These are phyloP conservation scores for Beauveria medogensis DNA, from an alignment of 2,329 filamentous ascomycete genomes.

Conservation along the genomic window DNA sequence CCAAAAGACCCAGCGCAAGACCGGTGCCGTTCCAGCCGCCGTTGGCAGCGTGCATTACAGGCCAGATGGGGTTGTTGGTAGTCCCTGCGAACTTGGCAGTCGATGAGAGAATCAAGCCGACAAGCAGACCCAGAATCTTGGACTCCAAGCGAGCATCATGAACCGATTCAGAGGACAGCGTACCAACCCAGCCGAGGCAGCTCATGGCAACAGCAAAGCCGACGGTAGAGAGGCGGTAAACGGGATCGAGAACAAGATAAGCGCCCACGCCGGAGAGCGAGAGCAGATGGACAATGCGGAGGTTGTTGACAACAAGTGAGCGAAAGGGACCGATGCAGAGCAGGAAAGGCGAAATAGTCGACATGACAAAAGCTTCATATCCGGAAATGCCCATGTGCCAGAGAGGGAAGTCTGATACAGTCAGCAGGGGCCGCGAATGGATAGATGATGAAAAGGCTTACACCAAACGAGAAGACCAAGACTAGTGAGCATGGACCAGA, in stretches of 20 bases:
- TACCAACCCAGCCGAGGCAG: conserved; percentile 77
- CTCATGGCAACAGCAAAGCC: conserved; percentile 73
- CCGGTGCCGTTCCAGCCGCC: conserved; percentile 89
- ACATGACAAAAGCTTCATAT: conserved; percentile 85
- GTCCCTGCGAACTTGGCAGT: conserved; percentile 87
- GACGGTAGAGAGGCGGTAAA: conserved; percentile 69
- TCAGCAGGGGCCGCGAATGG: neutral
- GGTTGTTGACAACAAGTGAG: conserved; percentile 57
- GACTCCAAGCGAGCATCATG: conserved; percentile 72
- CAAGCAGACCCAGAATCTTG: conserved; percentile 69
- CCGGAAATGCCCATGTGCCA: conserved; percentile 99
- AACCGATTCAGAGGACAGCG: conserved; percentile 67
- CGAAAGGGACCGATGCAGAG: conserved; percentile 65
- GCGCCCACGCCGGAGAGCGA: conserved; percentile 73
- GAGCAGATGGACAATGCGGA: conserved; percentile 64
- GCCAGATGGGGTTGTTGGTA: conserved; percentile 97
- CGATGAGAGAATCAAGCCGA: conserved; percentile 78
- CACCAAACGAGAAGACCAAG: conserved; percentile 89
- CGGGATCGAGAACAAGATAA: conserved; percentile 67
- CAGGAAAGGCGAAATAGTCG: conserved; percentile 71
- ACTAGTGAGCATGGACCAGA: conserved; percentile 91
- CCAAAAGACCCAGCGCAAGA: conserved; percentile 64
- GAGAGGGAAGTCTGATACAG: conserved; percentile 69
- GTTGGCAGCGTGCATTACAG: conserved; percentile 80
- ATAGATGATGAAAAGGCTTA: conserved; percentile 39